Base-by-base conservation (phyloP, 352 stramenopile species). In the Phytopythium aichiense region DNA sequence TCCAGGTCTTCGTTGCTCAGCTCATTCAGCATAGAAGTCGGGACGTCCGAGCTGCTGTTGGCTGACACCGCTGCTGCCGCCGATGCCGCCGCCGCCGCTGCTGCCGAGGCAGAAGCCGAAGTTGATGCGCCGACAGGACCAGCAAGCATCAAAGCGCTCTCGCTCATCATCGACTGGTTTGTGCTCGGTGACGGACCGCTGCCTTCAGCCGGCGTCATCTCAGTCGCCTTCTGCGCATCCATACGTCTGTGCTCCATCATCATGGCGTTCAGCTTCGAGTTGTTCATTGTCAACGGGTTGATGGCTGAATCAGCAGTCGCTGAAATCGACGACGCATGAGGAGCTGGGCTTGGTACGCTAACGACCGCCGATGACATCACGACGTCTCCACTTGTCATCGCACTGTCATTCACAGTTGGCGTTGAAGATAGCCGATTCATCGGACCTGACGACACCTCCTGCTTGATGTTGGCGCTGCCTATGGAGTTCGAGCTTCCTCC, bases 1-100 rank as follows among this genome's bases (percentile, higher is more conserved):
- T 98, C 84, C 56, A 99, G 90, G 66, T 99, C 84, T 20, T 97
- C 85, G 54, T 98, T 89, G 37, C 92, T 98, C 57, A 99, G 64
- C 56, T 94, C 83, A 52, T 85, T 92, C 45, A 96, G 71, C 79
- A 96, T 92, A 42, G 83, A 96, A 52, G 89, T 94, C 2, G 86
- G 83, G 8, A 82, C 76, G 33, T 91, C 82, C 3, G 76, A 77
- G 22, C 20, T 58, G n/a, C 31, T 23, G 31, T 60, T 60, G 2
- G 54, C 54, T 8, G 54, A 40, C 7, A 35, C 54, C 2, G 54
- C 28, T 28, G 67, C 74, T 45, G 70, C 71, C 51, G 71, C 67
- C n/a, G 52, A 64, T 20, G 45, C 33, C n/a, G 61, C n/a, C 15
- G 50, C 37, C 48, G 46, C 42, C 20, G 56, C 22, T 16, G 53